Base-by-base conservation (phyloP, 306 rosid genomes). In the Ziziphus jujuba region DNA sequence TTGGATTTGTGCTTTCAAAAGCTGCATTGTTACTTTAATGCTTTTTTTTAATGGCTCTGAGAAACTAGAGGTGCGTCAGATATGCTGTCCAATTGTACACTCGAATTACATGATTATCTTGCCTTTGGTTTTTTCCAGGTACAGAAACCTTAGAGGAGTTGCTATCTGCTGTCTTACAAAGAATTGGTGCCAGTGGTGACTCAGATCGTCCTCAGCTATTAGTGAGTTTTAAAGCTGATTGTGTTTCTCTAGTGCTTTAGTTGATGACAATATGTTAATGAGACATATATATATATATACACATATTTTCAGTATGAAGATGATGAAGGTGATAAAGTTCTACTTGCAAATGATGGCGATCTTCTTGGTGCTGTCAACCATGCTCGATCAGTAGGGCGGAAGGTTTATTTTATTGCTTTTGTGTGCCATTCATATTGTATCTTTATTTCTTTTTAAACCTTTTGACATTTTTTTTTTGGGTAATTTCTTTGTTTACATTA, bases 251-350 rank as follows among this genome's bases (percentile, higher is more conserved):
- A 4, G 20, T 20, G 25, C 5, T 10, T 21, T 2, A 21, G 14
- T 55, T 3, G 34, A 55, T 21, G n/a, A 21, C 21, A 7, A 14
- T 25, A 14, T 24, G 14, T 55, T 55, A 20, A 50, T 19, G 9
- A 50, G 9, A 50, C 11, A 19, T 16, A 7, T 50, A 16, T 28
- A 19, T 16, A 7, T 50, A 16, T 28, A 28, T 28, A 28, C 33
- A 28, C 16, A 5, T 24, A 21, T 21, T 13, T 22, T n/a, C 28
- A 93, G 99, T 93, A 88, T 10, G 95, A 90, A 84, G 99, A 93
- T 66, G 97, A 90, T 52, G 99, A 93, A 85, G 92, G 97, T 56
- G 99, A 93, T 77, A 88, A 64, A 75, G 82, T 93, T 79, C 75
- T 88, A 67, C 91, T 93, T 57, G 81, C 90, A 68, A 79, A 79